Base-by-base conservation (phyloP, 352 stramenopile genomes). In the Phytophthora melonis region DNA sequence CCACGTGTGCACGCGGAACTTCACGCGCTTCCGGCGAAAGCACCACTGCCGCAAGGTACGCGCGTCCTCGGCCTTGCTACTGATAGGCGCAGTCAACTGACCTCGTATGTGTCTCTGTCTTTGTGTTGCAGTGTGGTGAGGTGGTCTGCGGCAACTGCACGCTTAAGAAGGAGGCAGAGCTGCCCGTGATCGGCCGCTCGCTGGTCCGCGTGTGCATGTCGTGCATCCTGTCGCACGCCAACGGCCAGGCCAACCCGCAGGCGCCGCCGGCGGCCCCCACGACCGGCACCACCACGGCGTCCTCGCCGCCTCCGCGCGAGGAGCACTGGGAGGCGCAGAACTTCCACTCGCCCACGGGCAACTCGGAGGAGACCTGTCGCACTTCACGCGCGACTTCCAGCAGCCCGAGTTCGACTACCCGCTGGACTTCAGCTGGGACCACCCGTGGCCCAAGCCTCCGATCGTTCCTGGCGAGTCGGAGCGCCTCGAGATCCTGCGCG, bases 191-290 rank as follows among this genome's bases (percentile, higher is more conserved):
- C 56, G 88, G 90, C 41, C 87, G 87, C 66, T 94, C 88, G 39
- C 87, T 95, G 47, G 87, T 97, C 56, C 87, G 87, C 58, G 87
- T 97, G 65, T 97, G 90, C 78, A 97, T 95, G 90, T 95, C 90
- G 57, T 97, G 90, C 79, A 96, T 96, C 67, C 76, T 97, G 62
- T 94, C 86, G 68, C 88, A 94, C 68, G 88, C 88, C 50, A 93
- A 93, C 72, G 75, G 80, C 14, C 88, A 93, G 69, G 84, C 86
- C 21, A 93, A 93, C 72, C 87, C 87, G 49, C 87, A 94, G 74
- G 81, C 78, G 30, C 81, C 80, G 18, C 82, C 86, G 2, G 67
- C 86, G 2, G 67, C 76, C 16, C 77, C 84, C 16, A 84, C 75
- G 9, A 83, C 81, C 47, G 76, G 67, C 27, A 82, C 77, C 30